Percentiles rank a stretch among this genome's conserved stretches.
Evolutionary conservation across 768 basidiomycete species (phyloP).

Genomic region (Phlebiopsis gigantea): DNA sequence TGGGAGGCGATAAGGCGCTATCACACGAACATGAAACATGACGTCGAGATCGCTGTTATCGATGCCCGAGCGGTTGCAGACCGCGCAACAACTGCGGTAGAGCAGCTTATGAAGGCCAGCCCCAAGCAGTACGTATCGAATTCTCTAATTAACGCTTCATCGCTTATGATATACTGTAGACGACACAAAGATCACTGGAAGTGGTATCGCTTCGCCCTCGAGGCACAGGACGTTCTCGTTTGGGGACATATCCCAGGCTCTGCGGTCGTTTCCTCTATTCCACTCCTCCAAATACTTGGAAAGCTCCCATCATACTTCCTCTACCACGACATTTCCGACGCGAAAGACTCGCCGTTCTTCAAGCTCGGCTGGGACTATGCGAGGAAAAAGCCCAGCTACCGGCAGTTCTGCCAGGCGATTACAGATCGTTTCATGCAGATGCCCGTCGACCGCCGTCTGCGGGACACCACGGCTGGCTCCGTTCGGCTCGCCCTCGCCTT

Average conservation of each 20-base stretch:
- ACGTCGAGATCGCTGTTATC: slow-evolving; percentile 74
- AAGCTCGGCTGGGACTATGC: slow-evolving; percentile 48
- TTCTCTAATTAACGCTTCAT: neutral
- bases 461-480: slow-evolving; percentile 63
- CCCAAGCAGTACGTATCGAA: slow-evolving; percentile 47
- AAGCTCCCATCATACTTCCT: slow-evolving; percentile 72
- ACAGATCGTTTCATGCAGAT: slow-evolving; percentile 55
- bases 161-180: slow-evolving; percentile 29
- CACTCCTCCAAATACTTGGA: slow-evolving; percentile 56
- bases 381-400: slow-evolving; percentile 55
- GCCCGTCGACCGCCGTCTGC: slow-evolving; percentile 49
- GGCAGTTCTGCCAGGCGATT: slow-evolving; percentile 67
- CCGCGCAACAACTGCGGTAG: slow-evolving; percentile 58
- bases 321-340: slow-evolving; percentile 27
- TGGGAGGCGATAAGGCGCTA: slow-evolving; percentile 82
- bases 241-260: slow-evolving; percentile 60
- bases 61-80: slow-evolving; percentile 56
- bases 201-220: slow-evolving; percentile 70
- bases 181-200: slow-evolving; percentile 64
- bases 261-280: slow-evolving; percentile 66
- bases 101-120: slow-evolving; percentile 49
- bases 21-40: slow-evolving; percentile 64
- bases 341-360: slow-evolving; percentile 33
- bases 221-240: slow-evolving; percentile 73
- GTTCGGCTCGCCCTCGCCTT: slow-evolving; percentile 64